Percentiles rank a stretch among this genome's conserved stretches.
phyloP scores from a whole-genome alignment of 768 basidiomycete species.

The Panaeolus papilionaceus region DNA sequence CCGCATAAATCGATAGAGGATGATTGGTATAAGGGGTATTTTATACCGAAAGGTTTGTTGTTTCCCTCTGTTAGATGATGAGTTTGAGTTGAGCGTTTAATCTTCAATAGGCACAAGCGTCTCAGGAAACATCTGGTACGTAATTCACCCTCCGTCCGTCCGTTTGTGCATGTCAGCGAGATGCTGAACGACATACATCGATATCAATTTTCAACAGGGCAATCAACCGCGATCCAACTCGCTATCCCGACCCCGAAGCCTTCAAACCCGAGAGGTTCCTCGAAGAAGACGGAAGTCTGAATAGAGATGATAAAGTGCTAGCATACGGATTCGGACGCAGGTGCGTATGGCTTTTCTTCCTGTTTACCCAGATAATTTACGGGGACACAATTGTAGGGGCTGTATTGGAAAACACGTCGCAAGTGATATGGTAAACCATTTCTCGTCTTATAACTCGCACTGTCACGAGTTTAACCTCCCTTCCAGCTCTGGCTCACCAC shows the following conservation, averaged over 20 bases:
- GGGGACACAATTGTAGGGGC: too few species aligned
- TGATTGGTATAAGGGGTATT: conserved; percentile 35
- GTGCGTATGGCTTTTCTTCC: too few species aligned
- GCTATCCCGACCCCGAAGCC: conserved; percentile 27
- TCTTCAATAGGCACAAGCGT: too few species aligned
- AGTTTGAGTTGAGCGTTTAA: too few species aligned
- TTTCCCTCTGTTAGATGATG: too few species aligned
- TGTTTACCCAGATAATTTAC: too few species aligned
- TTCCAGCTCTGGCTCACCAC: conserved; percentile 20
- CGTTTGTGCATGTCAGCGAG: too few species aligned
- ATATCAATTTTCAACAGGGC: conserved; percentile 20
- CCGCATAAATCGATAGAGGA: conserved; percentile 31
- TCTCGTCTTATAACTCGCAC: neutral
- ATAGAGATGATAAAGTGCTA: conserved; percentile 8
- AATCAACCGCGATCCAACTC: conserved; percentile 28
- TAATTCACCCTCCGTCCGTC: conserved; percentile 28
- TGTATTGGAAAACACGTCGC: conserved; percentile 20
- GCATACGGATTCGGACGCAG: conserved; percentile 21
- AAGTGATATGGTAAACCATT: neutral
- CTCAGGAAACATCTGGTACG: neutral
- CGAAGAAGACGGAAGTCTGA: conserved; percentile 21
- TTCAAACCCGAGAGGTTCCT: conserved; percentile 36
- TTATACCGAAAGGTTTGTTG: conserved; percentile 30
- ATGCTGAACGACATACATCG: neutral
- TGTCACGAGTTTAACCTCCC: too few species aligned